Conservation (phyloP, 1,284 basidiomycete species). For the Ganoderma meredithae region DNA sequence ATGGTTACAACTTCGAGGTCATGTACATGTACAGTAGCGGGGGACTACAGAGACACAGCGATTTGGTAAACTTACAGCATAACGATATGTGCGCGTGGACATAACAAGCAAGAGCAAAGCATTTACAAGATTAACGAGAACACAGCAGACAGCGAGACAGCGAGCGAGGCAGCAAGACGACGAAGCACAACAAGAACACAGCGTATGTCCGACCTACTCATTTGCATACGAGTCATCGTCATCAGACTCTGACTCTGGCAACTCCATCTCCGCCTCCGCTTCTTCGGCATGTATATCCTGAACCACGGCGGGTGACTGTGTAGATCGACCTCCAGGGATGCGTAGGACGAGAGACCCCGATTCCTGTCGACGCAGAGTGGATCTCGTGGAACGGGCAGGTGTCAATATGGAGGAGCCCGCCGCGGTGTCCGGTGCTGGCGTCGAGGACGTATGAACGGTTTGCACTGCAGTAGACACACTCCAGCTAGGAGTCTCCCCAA, state of each 20-base stretch:
- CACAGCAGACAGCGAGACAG: background rate
- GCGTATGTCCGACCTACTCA: background rate
- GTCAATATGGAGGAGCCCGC: background rate
- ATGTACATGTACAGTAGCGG: slow-evolving; percentile 2
- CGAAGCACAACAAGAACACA: slow-evolving; percentile 7
- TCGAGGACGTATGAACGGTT: background rate
- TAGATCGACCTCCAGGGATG: slow-evolving; percentile 19
- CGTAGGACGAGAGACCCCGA: too few relatives aligned
- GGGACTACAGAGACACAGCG: background rate
- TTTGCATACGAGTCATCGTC: slow-evolving; percentile 25
- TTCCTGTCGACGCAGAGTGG: background rate
- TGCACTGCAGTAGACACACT: slow-evolving; percentile 3
- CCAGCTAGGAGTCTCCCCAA: slow-evolving; percentile 3
- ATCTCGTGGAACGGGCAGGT: slow-evolving; percentile 7
- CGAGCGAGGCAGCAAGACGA: slow-evolving; percentile 12
- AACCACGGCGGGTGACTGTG: background rate
- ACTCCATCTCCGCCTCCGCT: slow-evolving; percentile 7
- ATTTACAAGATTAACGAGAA: background rate
- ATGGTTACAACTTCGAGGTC: background rate
- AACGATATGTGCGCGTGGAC: background rate
- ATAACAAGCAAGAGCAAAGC: slow-evolving; percentile 2
- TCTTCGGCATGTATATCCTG: slow-evolving; percentile 3
- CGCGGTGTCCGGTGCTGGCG: background rate
- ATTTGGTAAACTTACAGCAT: background rate
- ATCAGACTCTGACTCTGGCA: slow-evolving; percentile 13